phyloP scores from a whole-genome alignment of 768 basidiomycete genomes.

The Omphalotus guepiniiformis region DNA sequence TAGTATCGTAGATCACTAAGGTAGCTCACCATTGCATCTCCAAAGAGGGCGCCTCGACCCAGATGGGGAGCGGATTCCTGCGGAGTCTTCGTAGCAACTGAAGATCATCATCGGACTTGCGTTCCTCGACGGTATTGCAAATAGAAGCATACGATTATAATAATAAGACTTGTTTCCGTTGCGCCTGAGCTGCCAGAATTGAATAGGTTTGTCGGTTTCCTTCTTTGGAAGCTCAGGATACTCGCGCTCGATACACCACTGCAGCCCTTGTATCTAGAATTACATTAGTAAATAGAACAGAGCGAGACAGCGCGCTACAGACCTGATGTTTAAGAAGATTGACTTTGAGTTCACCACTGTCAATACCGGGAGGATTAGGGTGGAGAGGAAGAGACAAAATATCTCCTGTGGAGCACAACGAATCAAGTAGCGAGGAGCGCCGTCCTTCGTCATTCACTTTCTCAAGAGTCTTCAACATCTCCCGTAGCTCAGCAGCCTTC shows the following conservation, averaged over 20 bases:
- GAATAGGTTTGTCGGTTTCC: conserved; percentile 69
- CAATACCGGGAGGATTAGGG: conserved; percentile 66
- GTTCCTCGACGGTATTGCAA: background rate
- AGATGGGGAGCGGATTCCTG: conserved; percentile 60
- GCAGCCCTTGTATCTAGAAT: conserved; percentile 71
- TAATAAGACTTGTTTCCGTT: conserved; percentile 56
- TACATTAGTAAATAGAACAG: background rate
- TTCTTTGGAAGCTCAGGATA: conserved; percentile 69
- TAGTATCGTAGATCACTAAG: no score
- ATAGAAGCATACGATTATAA: conserved; percentile 52
- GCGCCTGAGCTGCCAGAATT: conserved; percentile 82
- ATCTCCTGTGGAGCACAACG: conserved; percentile 64
- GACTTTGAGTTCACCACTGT: conserved; percentile 61
- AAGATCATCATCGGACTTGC: background rate
- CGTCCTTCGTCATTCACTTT: conserved; percentile 76
- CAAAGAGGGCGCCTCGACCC: conserved; percentile 83
- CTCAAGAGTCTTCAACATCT: conserved; percentile 63
- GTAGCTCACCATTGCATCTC: conserved; percentile 75
- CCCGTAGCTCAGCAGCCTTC: conserved; percentile 63
- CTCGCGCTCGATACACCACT: conserved; percentile 83
- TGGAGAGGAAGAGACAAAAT: conserved; percentile 67
- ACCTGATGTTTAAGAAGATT: conserved; percentile 85
- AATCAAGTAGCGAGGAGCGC: conserved; percentile 66
- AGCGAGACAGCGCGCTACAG: no score
- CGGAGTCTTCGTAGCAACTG: conserved; percentile 80